Evolutionary conservation across 441 rosid genomes (phyloP).

Genomic region (Erodium trifolium): DNA sequence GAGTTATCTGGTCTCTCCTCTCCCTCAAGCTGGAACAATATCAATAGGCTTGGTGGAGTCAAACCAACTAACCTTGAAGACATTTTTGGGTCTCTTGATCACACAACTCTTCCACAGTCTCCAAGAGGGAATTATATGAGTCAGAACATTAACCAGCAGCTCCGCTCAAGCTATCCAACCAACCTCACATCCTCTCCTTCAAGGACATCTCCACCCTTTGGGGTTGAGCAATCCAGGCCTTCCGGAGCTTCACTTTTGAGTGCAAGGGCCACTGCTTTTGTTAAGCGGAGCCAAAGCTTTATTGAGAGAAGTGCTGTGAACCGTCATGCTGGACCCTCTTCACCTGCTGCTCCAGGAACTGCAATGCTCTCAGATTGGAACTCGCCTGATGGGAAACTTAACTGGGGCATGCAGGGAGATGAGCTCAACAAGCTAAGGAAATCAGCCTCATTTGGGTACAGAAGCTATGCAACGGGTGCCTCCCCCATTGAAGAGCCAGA

Average conservation of each 20-base stretch:
- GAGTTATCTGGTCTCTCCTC: constrained; percentile 51
- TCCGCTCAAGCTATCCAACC: constrained; percentile 38
- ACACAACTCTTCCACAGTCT: constrained; percentile 37
- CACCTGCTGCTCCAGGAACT: constrained; percentile 27
- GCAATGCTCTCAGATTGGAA: constrained; percentile 48
- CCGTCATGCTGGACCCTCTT: constrained; percentile 32
- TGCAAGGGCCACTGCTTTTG: constrained; percentile 55
- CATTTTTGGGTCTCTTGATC: constrained; percentile 28
- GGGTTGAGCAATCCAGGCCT: constrained; percentile 38
- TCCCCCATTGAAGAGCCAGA: constrained; percentile 46
- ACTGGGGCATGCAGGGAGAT: constrained; percentile 70
- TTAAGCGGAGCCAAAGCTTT: constrained; percentile 37
- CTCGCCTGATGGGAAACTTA: constrained; percentile 69
- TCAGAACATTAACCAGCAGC: constrained; percentile 40
- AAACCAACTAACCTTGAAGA: constrained; percentile 57
- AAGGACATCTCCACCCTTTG: constrained; percentile 29
- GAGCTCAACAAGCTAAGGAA: constrained; percentile 66
- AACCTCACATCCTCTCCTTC: constrained; percentile 22
- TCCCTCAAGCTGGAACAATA: constrained; percentile 52
- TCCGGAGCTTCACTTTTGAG: constrained; percentile 40
- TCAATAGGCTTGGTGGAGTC: constrained; percentile 49
- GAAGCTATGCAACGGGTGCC: constrained; percentile 17
- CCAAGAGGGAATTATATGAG: constrained; percentile 45
- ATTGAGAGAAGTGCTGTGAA: constrained; percentile 46
- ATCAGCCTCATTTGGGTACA: constrained; percentile 53